phyloP scores from a whole-genome alignment of 225 moss, liverwort and hornwort species.

The Polytrichum formosum region DNA sequence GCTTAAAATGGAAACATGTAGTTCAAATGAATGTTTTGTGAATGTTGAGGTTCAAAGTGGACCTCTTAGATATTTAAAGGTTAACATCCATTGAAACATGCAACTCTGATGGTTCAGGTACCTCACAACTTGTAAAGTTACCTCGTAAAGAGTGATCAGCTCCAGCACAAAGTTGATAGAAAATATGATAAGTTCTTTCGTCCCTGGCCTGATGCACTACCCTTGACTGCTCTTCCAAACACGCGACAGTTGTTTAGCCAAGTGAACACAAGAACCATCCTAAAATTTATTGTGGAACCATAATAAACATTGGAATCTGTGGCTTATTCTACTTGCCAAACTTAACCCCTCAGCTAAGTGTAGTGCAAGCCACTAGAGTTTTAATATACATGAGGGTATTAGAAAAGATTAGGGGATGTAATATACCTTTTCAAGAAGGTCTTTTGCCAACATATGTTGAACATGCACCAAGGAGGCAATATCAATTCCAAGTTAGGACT shows the following conservation, averaged over 20 bases:
- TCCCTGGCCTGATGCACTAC: conserved; percentile 61
- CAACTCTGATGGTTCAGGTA: neutral
- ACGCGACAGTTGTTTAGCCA: too few relatives aligned
- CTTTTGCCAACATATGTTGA: conserved; percentile 1
- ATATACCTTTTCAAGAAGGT: conserved; percentile 14
- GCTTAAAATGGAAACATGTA: too few relatives aligned
- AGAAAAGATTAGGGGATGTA: neutral
- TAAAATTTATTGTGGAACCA: too few relatives aligned
- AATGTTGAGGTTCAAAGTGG: too few relatives aligned
- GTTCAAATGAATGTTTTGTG: too few relatives aligned
- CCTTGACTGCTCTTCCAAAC: conserved; percentile 40
- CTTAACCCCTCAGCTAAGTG: too few relatives aligned
- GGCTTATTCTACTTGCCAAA: too few relatives aligned
- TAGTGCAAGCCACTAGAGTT: too few relatives aligned
- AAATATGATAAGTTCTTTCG: conserved; percentile 65
- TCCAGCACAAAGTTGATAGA: conserved; percentile 71
- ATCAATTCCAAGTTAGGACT: neutral
- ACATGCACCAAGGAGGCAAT: conserved; percentile 4
- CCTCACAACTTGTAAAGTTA: conserved; percentile 6
- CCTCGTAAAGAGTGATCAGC: conserved; percentile 51
- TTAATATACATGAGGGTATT: too few relatives aligned
- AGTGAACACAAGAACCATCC: too few relatives aligned
- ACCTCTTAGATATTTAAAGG: too few relatives aligned
- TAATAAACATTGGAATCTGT: too few relatives aligned
- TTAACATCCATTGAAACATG: neutral